Evolutionary conservation across 116 monocot species (phyloP), one percentile per base, ranked within the genome.

Genomic region (Iris pallida): DNA sequence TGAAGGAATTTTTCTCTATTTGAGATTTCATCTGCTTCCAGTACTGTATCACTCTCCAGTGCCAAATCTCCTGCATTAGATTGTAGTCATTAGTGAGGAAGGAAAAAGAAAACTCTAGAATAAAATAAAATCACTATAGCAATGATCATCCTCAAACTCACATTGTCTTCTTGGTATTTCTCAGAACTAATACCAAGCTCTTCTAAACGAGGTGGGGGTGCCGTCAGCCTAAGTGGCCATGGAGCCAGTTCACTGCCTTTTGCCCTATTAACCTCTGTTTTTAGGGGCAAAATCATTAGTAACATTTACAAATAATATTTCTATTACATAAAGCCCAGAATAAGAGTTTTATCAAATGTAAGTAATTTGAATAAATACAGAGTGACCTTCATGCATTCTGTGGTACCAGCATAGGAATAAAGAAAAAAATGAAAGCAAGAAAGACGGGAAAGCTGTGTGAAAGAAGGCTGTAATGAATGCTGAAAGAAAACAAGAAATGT

Each of bases 21-120:
- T 75, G 60, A 65, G 81, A 75, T 68, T 76, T 78, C 81, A 93
- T 83, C 69, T 86, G 72, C 68, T 82, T 86, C 93, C 93, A 89
- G 63, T 93, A 93, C 43, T 84, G 71, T 59, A 68, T 65, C 30
- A 86, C 89, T 79, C 93, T 86, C 71, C 11, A 79, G 17, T 55
- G 76, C 93, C 93, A 93, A 56, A 86, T 66, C 63, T 84, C 80
- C 93, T 93, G 77, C 73, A 76, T 67, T 41, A 18, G 42, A 60
- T 15, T 16, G 43, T 47, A 42, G 4, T 41, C 11, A 7, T 54
- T 9, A 68, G 11, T 65, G 76, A 51, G 8, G 48, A 51, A 61
- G 20, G 57, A 59, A 49, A 43, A 5, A 2, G 15, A 49, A 57
- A 60, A 15, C 5, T 47, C 30, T 47, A 17, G n/a, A 6, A 66